Percentiles rank a stretch among this genome's conserved stretches.
phyloP scores from a whole-genome alignment of 2,329 filamentous ascomycete genomes.

The Ceratocystis ficicola region DNA sequence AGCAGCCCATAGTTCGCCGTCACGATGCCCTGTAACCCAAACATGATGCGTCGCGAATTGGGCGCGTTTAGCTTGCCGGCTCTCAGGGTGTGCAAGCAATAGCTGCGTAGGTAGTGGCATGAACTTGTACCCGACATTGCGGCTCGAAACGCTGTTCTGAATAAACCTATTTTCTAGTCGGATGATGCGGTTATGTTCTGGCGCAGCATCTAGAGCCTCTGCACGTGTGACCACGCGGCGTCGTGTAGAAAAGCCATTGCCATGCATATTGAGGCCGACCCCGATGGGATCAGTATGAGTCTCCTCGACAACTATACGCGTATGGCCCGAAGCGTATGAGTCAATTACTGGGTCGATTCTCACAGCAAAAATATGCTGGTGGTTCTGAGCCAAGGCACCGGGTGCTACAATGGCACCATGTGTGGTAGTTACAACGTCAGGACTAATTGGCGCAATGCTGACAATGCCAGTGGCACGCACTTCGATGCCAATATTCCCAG shows the following conservation, averaged over 20 bases:
- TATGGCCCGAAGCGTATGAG: conserved; percentile 34
- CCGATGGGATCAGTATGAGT: conserved; percentile 32
- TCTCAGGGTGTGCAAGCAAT: conserved; percentile 36
- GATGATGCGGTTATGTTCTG: conserved; percentile 39
- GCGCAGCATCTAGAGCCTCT: conserved; percentile 41
- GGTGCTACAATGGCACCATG: conserved; percentile 53
- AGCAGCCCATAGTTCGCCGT: conserved; percentile 40
- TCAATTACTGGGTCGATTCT: conserved; percentile 55
- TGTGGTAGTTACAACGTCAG: conserved; percentile 37
- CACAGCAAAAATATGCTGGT: conserved; percentile 57
- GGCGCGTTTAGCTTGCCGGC: conserved; percentile 34
- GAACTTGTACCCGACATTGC: conserved; percentile 40
- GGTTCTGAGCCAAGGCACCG: conserved; percentile 54
- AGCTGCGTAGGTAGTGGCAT: conserved; percentile 36
- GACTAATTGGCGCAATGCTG: conserved; percentile 46
- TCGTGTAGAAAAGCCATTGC: conserved; percentile 47
- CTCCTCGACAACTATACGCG: conserved; percentile 38
- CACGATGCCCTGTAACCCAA: conserved; percentile 40
- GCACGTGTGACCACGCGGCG: conserved; percentile 38
- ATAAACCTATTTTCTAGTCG: conserved; percentile 38
- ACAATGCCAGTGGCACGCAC: conserved; percentile 55
- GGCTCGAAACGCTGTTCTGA: conserved; percentile 38
- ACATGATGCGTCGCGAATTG: conserved; percentile 36
- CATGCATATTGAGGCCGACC: conserved; percentile 45
- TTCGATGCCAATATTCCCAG: conserved; percentile 49